These are phyloP conservation scores for Talaromyces atroroseus DNA, from an alignment of 2,329 filamentous ascomycete genomes.

Conservation along the genomic window DNA sequence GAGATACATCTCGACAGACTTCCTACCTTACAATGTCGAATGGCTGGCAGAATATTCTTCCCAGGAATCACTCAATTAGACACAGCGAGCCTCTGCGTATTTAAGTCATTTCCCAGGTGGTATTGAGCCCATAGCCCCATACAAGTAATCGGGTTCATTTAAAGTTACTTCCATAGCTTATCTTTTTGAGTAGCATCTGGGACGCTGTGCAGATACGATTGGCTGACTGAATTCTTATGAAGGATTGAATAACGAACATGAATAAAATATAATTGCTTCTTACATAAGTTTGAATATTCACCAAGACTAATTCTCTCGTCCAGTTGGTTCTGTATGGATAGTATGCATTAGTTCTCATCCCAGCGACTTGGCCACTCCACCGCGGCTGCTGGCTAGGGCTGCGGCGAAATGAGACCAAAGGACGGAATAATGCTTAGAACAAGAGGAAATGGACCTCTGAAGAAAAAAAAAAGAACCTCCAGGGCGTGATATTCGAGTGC, in stretches of 20 bases:
- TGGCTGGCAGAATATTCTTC: neutral
- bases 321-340: too few relatives aligned
- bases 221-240: neutral
- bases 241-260: too few relatives aligned
- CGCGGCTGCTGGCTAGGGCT: neutral
- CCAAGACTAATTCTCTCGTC: too few relatives aligned
- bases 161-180: neutral
- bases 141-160: neutral
- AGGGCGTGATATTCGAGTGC: neutral
- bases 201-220: neutral
- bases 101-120: neutral
- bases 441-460: neutral
- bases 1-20: neutral
- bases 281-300: too few relatives aligned
- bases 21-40: neutral
- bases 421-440: neutral
- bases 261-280: too few relatives aligned
- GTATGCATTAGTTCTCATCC: too few relatives aligned
- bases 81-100: neutral
- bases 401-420: neutral
- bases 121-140: neutral
- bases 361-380: too few relatives aligned
- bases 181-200: neutral
- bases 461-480: neutral
- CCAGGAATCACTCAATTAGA: neutral